Base-by-base conservation (phyloP, 768 basidiomycete genomes). In the Steccherinum ochraceum region DNA sequence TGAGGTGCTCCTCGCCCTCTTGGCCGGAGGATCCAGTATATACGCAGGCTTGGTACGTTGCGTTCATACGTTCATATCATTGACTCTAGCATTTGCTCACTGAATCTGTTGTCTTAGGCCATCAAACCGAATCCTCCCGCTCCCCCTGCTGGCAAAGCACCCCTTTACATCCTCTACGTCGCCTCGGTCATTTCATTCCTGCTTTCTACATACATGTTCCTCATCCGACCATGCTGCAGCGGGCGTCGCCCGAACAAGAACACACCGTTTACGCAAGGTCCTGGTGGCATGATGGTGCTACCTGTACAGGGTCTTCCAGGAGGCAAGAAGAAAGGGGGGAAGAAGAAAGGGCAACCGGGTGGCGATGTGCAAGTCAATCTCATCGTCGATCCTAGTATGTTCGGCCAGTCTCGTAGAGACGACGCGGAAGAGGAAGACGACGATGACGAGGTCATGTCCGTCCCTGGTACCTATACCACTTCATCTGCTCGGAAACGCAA, bases 311-410 rank as follows among this genome's bases (percentile, higher is more conserved):
- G 76, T 12, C 65, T 80, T 11, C 71, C 70, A 0, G 73, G 72
- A 1, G 67, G 66, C 3, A 73, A 75, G 19, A 71, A 71, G 59
- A 68, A 69, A 27, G 72, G 70, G 40, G 68, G 67, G n/a, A 67
- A 64, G 58, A 67, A 64, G 25, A 62, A 63, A 11, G 47, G 56
- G 26, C 48, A 53, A 18, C 52, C 54, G 4, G 69, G 60, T 11
- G 66, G 58, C 26, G 72, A 74, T 4, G 79, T 87, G 2, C 85
- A 87, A 53, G 82, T 86, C 46, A 87, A 87, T 63, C 69, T 86
- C 42, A 86, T 86, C 53, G 81, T 86, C 24, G 83, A 86, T 58
- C 84, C 85, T 5, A 69, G 69, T 5, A 76, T 78, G 52, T 83
- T 87, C 53, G 61, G 16, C 12, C 67, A n/a, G 21, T 19, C 41